These are phyloP conservation scores for Magnolia sinica DNA, from an alignment of 164 flowering plant species.

Conservation along the genomic window DNA sequence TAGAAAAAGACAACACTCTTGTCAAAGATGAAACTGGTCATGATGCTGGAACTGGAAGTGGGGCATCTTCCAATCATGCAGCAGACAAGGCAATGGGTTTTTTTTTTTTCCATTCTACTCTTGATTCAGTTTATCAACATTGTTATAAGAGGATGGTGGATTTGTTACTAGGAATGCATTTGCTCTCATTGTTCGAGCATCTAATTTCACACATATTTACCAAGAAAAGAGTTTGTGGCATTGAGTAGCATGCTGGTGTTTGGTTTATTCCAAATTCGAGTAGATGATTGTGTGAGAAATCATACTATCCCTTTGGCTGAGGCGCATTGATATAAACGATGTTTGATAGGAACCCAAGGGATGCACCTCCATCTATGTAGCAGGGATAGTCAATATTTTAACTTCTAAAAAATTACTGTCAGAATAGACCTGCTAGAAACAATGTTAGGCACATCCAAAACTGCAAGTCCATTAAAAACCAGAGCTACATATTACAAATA, in stretches of 20 bases:
- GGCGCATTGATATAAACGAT: neutral
- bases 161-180: neutral
- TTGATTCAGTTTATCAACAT: neutral
- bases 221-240: neutral
- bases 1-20: constrained; percentile 26
- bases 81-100: constrained; percentile 20
- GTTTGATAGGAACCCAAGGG: neutral
- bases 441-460: too few species aligned
- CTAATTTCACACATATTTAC: neutral
- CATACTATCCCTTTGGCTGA: neutral
- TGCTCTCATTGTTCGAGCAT: neutral
- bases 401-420: too few species aligned
- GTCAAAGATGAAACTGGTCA: constrained; percentile 28
- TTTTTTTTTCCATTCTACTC: neutral
- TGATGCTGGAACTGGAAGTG: constrained; percentile 24
- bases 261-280: neutral
- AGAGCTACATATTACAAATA: too few species aligned
- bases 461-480: too few species aligned
- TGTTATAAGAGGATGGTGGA: neutral
- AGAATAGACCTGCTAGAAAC: too few species aligned
- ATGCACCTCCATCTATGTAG: too few species aligned
- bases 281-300: neutral
- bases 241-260: neutral
- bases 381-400: too few species aligned
- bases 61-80: constrained; percentile 21